Base-by-base conservation (phyloP, 257 asterid genomes). In the Solanum gandarillasii region DNA sequence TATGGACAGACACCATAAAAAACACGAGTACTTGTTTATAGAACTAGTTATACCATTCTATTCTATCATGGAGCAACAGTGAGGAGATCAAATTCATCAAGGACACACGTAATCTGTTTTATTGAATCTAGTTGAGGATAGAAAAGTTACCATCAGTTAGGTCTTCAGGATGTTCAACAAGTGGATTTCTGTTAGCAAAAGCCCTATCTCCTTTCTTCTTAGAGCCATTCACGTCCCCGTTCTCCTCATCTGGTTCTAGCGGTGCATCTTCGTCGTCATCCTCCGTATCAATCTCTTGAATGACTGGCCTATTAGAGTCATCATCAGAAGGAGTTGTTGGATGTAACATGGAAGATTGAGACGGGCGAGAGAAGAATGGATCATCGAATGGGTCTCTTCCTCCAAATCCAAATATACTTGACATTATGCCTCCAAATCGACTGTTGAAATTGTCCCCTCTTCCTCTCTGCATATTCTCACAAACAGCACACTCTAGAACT, bases 81-180 rank as follows among this genome's bases (percentile, higher is more conserved):
- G 65, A 18, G 10, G 65, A 55, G n/a, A 55, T 55, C 2, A 55
- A 55, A 55, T 18, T 55, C n/a, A 10, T 55, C 65, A 55, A 55
- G 65, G n/a, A 18, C 65, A 55, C 65, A 52, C 3, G 10, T 52
- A 52, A 6, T 6, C n/a, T 52, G 4, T 18, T 52, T 52, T 18
- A 52, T 52, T 6, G n/a, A 52, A 52, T 52, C 9, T 52, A 52
- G 62, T 52, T 52, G 62, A 52, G 62, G 62, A 52, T 52, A 52
- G 4, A 18, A 81, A 29, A 14, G 43, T 86, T 92, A 97, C 98
- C 97, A 38, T 90, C 87, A 12, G 52, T 58, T 90, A 91, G 93
- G 79, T 95, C 99, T 43, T 97, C 98, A 0, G 98, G 99, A 85
- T 94, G 98, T 94, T 95, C 95, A 75, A 97, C 91, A 43, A 92